Percentiles rank a stretch among this genome's conserved stretches.
Conservation (phyloP, 2,329 filamentous ascomycete species). For the Arthrinium puccinioides region DNA sequence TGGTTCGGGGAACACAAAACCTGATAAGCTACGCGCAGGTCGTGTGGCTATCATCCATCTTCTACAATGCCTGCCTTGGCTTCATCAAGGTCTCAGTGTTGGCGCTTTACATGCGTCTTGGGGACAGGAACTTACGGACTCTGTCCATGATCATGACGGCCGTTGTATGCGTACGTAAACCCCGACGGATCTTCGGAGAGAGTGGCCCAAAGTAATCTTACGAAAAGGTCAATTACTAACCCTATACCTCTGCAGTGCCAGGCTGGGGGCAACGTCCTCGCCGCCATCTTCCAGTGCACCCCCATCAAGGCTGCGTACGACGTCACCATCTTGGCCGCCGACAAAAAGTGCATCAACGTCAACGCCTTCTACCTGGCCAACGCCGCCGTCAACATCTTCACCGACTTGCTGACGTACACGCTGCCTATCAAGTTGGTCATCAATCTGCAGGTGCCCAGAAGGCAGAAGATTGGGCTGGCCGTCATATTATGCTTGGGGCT, state of each 20-base stretch:
- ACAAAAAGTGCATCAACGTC: slow-evolving; percentile 33
- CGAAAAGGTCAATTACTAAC: too few relatives aligned
- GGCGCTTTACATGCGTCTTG: slow-evolving; percentile 35
- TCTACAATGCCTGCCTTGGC: slow-evolving; percentile 38
- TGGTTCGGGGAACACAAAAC: slow-evolving; percentile 11
- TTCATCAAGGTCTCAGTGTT: slow-evolving; percentile 41
- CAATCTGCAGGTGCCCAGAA: slow-evolving; percentile 32
- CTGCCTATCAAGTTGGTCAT: slow-evolving; percentile 35
- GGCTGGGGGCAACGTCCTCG: slow-evolving; percentile 29
- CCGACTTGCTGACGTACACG: slow-evolving; percentile 35
- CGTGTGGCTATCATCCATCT: slow-evolving; percentile 38
- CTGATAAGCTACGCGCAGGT: slow-evolving; percentile 11
- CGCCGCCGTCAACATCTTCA: slow-evolving; percentile 37
- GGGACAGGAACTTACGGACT: slow-evolving; percentile 26
- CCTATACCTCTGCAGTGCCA: too few relatives aligned
- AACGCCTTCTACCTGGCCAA: slow-evolving; percentile 40
- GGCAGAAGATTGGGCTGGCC: slow-evolving; percentile 34
- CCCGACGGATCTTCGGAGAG: too few relatives aligned
- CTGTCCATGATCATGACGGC: slow-evolving; percentile 30
- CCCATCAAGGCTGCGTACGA: slow-evolving; percentile 33
- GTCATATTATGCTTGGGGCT: slow-evolving; percentile 36
- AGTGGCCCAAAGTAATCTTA: too few relatives aligned
- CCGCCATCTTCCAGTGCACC: slow-evolving; percentile 34
- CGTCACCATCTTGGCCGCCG: slow-evolving; percentile 11
- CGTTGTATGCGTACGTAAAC: too few relatives aligned